Percentiles rank a stretch among this genome's conserved stretches.
phyloP scores from a whole-genome alignment of 768 basidiomycete species.

The Cystobasidiopsis lactophilus region DNA sequence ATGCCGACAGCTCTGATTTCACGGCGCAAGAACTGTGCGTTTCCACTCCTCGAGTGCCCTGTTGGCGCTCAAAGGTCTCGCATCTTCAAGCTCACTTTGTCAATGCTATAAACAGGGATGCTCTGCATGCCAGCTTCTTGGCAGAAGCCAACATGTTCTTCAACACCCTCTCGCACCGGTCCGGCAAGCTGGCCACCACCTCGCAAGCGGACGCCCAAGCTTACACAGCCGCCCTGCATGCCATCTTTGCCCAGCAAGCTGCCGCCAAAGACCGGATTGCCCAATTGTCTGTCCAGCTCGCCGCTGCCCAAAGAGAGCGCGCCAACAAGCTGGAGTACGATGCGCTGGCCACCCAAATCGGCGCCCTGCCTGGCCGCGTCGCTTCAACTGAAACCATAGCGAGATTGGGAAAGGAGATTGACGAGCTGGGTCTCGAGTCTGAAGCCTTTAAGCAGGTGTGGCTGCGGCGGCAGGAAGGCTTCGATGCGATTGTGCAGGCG shows the following conservation, averaged over 20 bases:
- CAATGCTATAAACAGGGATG: slow-evolving; percentile 2
- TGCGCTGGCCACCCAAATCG: slow-evolving; percentile 3
- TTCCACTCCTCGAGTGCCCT: neutral
- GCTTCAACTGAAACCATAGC: slow-evolving; percentile 1
- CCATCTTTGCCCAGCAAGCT: neutral
- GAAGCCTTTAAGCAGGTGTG: slow-evolving; percentile 1
- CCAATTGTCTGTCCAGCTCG: neutral
- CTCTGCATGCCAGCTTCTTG: slow-evolving; percentile 3
- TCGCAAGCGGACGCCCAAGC: neutral
- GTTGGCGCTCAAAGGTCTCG: neutral
- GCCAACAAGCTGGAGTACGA: slow-evolving; percentile 10
- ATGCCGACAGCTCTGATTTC: neutral
- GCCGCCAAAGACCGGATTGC: neutral
- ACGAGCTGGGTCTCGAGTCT: slow-evolving; percentile 6
- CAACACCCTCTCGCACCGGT: neutral
- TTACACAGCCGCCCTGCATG: neutral
- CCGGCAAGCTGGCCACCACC: neutral
- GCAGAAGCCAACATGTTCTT: slow-evolving; percentile 1
- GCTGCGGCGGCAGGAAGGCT: slow-evolving; percentile 5
- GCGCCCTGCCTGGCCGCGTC: neutral
- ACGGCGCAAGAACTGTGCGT: slow-evolving; percentile 1
- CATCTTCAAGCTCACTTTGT: too few relatives aligned
- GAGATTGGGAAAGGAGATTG: slow-evolving; percentile 5
- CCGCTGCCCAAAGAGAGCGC: slow-evolving; percentile 4
- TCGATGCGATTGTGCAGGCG: slow-evolving; percentile 5